Base-by-base conservation (phyloP, 352 stramenopile species). In the Phytophthora tentaculata region DNA sequence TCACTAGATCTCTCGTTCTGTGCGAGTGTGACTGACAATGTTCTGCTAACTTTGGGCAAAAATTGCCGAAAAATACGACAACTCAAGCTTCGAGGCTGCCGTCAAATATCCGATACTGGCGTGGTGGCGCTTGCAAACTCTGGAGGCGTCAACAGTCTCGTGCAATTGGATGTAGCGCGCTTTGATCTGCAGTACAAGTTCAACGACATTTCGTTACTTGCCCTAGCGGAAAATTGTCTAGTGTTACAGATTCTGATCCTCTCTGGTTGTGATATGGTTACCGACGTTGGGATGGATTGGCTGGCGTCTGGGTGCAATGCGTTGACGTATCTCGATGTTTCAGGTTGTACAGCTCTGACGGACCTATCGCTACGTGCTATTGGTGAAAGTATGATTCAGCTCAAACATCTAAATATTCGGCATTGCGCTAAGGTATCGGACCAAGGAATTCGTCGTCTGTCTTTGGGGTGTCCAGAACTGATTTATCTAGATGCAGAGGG, bases 211-310 rank as follows among this genome's bases (percentile, higher is more conserved):
- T 81, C 87, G 8, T 67, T 98, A 10, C 67, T 98, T 26, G 77
- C 92, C 12, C 69, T 98, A 45, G 81, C 72, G 1, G 77, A 92
- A n/a, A 79, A 81, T 20, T 92, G 78, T 14, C 49, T 61, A 16
- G 54, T 84, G 20, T 74, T 94, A 2, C 72, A 90, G 32, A 83
- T 63, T 8, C 55, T 91, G 2, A 67, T 79, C 19, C 64, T 98
- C 2, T 65, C 79, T n/a, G 94, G 95, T 17, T 98, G 94, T 56
- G 86, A 96, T 41, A 86, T 93, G 69, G 67, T 98, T 48, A 96
- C 89, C 7, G 94, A 98, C 69, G 94, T 97, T 16, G 94, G 96
- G 0, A 64, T 98, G 14, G 95, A 83, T 35, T 98, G 94, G 94
- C 64, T 98, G n/a, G 79, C 80, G 1, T 80, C 73, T 1, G 90